phyloP scores from a whole-genome alignment of 441 rosid genomes.

The Erodium texanum region DNA sequence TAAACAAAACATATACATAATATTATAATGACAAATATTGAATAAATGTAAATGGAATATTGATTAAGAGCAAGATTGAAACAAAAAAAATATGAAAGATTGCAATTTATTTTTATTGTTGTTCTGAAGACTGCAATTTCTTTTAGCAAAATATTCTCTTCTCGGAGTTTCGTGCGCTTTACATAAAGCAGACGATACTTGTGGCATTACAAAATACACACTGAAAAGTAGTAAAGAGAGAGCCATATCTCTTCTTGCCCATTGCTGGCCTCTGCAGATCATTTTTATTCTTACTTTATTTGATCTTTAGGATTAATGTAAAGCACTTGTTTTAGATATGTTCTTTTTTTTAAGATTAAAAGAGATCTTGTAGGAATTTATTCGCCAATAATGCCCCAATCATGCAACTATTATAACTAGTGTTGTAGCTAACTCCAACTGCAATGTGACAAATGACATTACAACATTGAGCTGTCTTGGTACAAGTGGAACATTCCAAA shows the following conservation, averaged over 20 bases:
- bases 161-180: neutral
- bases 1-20: too few relatives aligned
- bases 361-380: too few relatives aligned
- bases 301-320: neutral
- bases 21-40: too few relatives aligned
- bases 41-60: too few relatives aligned
- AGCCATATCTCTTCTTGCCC: neutral
- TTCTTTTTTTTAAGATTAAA: too few relatives aligned
- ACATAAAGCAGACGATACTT: neutral
- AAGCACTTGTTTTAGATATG: too few relatives aligned
- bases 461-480: neutral
- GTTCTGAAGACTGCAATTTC: neutral
- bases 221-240: neutral
- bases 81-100: too few relatives aligned
- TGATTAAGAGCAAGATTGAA: too few relatives aligned
- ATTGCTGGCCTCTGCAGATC: neutral
- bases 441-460: neutral
- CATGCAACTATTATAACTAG: neutral
- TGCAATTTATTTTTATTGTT: too few relatives aligned
- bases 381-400: neutral
- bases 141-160: neutral
- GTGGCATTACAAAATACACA: neutral
- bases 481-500: neutral
- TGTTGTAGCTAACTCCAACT: neutral
- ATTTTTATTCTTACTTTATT: neutral